Conservation (phyloP, 2,329 filamentous ascomycete genomes). For the Ophiocordyceps camponoti-leonardi region DNA sequence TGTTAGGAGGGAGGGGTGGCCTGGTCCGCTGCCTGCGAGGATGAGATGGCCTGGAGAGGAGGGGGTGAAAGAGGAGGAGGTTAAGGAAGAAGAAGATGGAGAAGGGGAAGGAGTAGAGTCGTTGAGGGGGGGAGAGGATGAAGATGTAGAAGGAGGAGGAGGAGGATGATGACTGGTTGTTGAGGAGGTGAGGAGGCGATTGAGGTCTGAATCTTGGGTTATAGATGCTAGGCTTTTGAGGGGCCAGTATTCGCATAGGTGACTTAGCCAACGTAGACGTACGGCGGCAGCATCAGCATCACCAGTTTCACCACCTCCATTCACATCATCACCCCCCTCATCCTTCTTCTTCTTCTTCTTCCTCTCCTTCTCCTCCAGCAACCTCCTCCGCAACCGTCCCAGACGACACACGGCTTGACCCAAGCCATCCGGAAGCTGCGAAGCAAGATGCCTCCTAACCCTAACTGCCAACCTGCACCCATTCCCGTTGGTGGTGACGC, state of each 20-base stretch:
- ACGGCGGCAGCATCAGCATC: conserved; percentile 41
- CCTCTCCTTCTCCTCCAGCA: not conserved
- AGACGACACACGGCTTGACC: conserved; percentile 63
- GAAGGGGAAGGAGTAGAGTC: conserved; percentile 28
- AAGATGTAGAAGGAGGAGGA: too few species aligned
- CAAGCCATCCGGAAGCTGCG: conserved; percentile 57
- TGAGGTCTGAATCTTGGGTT: conserved; percentile 56
- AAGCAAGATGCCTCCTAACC: conserved; percentile 74
- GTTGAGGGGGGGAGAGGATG: too few species aligned
- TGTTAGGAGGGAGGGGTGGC: conserved; percentile 82
- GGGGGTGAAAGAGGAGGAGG: conserved; percentile 5
- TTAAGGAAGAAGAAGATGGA: conserved; percentile 7
- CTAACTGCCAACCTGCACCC: conserved; percentile 87
- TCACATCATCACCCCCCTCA: conserved; percentile 29
- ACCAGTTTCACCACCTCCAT: conserved; percentile 52
- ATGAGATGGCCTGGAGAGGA: conserved; percentile 50
- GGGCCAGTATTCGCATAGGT: conserved; percentile 98
- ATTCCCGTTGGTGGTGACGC: conserved; percentile 85
- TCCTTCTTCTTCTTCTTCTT: not conserved
- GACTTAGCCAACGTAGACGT: conserved; percentile 58
- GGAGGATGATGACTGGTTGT: conserved; percentile 30
- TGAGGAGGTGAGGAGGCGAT: conserved; percentile 45
- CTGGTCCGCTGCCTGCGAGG: conserved; percentile 81
- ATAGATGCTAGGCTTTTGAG: conserved; percentile 65
- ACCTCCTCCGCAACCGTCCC: conserved; percentile 49